A percentile compares a stretch with the other conserved stretches of the same genome.
Conservation (phyloP, 495 filamentous ascomycete genomes). For the Penicillium ochrochloron region DNA sequence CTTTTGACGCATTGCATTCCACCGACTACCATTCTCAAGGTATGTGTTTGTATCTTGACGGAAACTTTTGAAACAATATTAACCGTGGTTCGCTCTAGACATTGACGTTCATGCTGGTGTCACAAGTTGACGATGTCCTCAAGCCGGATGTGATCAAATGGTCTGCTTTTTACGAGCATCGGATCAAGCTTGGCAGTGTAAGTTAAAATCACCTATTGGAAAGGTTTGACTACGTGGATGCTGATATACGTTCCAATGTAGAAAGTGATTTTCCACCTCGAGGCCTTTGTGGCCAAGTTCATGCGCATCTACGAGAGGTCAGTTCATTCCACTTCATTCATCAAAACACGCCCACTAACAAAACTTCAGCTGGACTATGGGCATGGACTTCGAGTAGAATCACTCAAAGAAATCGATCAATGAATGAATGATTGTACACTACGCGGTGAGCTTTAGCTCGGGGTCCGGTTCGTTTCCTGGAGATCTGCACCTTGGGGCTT, state of each 20-base stretch:
- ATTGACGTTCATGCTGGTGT: conserved; percentile 88
- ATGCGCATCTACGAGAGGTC: conserved; percentile 91
- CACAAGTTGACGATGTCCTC: conserved; percentile 81
- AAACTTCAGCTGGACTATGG: conserved; percentile 75
- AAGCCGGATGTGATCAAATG: conserved; percentile 93
- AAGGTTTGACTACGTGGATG: not conserved
- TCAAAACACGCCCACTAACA: conserved; percentile 27
- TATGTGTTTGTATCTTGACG: conserved; percentile 24
- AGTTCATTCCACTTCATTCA: conserved; percentile 16
- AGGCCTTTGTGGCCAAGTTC: conserved; percentile 97
- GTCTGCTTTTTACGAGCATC: conserved; percentile 96
- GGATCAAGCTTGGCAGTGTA: conserved; percentile 81
- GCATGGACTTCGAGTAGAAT: conserved; percentile 71
- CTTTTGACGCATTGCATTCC: conserved; percentile 96
- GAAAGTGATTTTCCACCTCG: conserved; percentile 97
- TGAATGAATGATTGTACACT: conserved; percentile 46
- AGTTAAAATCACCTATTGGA: conserved; percentile 6
- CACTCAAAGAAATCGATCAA: conserved; percentile 24
- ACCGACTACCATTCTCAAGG: conserved; percentile 88
- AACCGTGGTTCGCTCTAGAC: conserved; percentile 45
- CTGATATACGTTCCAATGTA: conserved; percentile 36
- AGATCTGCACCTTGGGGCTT: not conserved
- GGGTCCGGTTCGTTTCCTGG: not conserved
- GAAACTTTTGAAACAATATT: not conserved
- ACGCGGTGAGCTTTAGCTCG: not conserved